Conservation (phyloP, 1,284 basidiomycete species). For the Boletus calvinii region DNA sequence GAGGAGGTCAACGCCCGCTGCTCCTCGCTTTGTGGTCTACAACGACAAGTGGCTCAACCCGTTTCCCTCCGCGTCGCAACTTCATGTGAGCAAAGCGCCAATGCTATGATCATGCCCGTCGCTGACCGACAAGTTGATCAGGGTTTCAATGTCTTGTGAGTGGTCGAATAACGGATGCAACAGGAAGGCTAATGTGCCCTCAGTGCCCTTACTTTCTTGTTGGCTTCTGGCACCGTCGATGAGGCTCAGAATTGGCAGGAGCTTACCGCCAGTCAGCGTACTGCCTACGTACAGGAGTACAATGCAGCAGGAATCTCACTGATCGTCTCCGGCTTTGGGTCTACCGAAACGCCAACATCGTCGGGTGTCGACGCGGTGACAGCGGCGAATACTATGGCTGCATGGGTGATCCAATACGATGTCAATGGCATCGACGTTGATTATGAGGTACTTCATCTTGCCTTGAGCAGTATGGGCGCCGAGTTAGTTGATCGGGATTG, state of each 20-base stretch:
- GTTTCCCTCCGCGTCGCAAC: constrained; percentile 39
- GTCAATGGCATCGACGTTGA: constrained; percentile 61
- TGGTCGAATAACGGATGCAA: neutral
- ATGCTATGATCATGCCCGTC: neutral
- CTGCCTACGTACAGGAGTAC: constrained; percentile 48
- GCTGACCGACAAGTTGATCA: constrained; percentile 10
- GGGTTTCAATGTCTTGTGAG: constrained; percentile 45
- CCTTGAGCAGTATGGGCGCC: neutral
- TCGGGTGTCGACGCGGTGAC: constrained; percentile 39
- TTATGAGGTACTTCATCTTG: constrained; percentile 42
- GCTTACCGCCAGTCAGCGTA: constrained; percentile 43
- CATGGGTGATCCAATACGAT: constrained; percentile 48
- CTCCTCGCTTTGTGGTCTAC: constrained; percentile 54
- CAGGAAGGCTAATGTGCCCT: neutral
- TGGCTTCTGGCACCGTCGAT: constrained; percentile 51
- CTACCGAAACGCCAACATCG: constrained; percentile 44
- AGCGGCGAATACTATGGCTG: constrained; percentile 48
- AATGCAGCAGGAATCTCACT: constrained; percentile 55
- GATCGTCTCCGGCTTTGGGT: constrained; percentile 57
- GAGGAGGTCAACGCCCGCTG: constrained; percentile 42
- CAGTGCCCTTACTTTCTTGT: constrained; percentile 51
- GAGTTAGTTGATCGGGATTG: neutral
- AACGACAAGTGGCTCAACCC: constrained; percentile 44
- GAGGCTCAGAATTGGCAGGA: constrained; percentile 44
- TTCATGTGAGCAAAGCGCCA: constrained; percentile 35